Conservation (phyloP, 306 rosid species). For the Prunus fruticosa region DNA sequence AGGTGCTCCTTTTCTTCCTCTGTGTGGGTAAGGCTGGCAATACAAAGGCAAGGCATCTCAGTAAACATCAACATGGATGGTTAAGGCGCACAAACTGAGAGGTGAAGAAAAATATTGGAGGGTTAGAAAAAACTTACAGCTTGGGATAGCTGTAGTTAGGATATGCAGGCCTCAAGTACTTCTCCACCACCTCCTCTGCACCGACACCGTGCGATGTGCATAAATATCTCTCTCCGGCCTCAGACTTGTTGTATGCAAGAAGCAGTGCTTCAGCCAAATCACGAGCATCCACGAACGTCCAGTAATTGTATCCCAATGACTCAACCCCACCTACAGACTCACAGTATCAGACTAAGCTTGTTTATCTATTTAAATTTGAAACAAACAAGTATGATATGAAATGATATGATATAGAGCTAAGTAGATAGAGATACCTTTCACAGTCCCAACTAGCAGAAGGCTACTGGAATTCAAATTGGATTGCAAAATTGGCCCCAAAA, state of each 20-base stretch:
- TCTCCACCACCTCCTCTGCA: slow-evolving; percentile 32
- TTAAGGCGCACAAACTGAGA: background rate
- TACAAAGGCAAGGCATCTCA: background rate
- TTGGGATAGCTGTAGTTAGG: slow-evolving; percentile 45
- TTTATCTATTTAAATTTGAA: too few species aligned
- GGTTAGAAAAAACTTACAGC: slow-evolving; percentile 28
- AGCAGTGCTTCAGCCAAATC: slow-evolving; percentile 49
- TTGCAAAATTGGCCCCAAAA: slow-evolving; percentile 55
- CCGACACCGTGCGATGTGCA: slow-evolving; percentile 28
- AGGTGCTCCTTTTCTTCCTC: background rate
- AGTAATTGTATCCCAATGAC: slow-evolving; percentile 26
- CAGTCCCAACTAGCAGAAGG: slow-evolving; percentile 26
- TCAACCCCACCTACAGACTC: slow-evolving; percentile 19
- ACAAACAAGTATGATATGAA: too few species aligned
- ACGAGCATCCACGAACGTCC: slow-evolving; percentile 41
- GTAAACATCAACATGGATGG: background rate
- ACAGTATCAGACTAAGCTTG: too few species aligned
- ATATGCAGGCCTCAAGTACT: slow-evolving; percentile 32
- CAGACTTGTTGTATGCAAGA: slow-evolving; percentile 42
- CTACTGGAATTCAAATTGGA: slow-evolving; percentile 45
- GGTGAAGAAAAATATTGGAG: background rate
- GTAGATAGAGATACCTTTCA: slow-evolving; percentile 33
- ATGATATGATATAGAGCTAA: background rate
- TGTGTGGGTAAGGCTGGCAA: background rate
- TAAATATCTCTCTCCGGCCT: slow-evolving; percentile 48